Percentiles rank a stretch among this genome's conserved stretches.
These are phyloP conservation scores for Boletus coccyginus DNA, from an alignment of 768 basidiomycete species.

Conservation along the genomic window DNA sequence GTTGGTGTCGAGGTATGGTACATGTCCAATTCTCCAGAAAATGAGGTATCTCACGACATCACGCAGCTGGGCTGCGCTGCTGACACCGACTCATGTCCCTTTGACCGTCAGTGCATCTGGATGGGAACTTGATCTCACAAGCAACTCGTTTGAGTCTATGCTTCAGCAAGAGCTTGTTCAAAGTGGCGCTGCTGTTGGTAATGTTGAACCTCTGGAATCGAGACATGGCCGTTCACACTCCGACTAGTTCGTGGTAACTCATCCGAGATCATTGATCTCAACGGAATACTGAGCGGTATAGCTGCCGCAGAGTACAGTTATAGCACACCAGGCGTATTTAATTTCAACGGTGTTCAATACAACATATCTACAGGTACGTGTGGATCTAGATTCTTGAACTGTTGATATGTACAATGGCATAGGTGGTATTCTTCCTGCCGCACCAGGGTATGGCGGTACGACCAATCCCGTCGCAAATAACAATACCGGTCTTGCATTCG, in stretches of 20 bases:
- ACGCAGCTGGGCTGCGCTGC: constrained; percentile 13
- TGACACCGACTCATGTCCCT: constrained; percentile 8
- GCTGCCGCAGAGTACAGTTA: constrained; percentile 9
- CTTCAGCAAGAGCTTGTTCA: neutral
- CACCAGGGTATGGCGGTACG: neutral
- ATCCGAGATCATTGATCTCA: constrained; percentile 5
- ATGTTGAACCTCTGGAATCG: neutral
- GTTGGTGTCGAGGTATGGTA: constrained; percentile 15
- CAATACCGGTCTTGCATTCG: neutral
- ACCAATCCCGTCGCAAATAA: neutral
- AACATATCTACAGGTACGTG: constrained; percentile 14
- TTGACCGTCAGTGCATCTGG: neutral
- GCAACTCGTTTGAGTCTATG: neutral
- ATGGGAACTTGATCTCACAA: constrained; percentile 6
- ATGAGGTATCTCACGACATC: neutral
- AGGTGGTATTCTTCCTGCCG: constrained; percentile 12
- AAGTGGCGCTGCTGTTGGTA: constrained; percentile 3
- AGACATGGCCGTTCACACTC: neutral
- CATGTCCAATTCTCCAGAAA: neutral
- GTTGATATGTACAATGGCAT: neutral
- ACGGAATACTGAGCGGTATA: constrained; percentile 15
- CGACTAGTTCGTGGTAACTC: constrained; percentile 11
- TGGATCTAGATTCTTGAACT: no score
- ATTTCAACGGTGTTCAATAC: constrained; percentile 19
- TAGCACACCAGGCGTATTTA: constrained; percentile 4